Evolutionary conservation across 2,329 filamentous ascomycete genomes (phyloP).

Genomic region (Cryphonectria nitschkei): DNA sequence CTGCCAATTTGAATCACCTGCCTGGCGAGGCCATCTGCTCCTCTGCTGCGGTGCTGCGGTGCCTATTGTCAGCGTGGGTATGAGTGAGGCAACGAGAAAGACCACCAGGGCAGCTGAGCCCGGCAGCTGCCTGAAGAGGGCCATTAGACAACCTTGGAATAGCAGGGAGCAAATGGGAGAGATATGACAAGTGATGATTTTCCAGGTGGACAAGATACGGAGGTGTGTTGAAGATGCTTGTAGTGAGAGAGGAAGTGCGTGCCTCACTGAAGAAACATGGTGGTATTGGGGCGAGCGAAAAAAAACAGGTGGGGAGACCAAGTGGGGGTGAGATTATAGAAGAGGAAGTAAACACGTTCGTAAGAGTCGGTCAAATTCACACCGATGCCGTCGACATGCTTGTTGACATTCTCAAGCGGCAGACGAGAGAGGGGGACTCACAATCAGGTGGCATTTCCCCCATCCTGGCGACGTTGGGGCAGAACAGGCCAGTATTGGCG

Average conservation of each 20-base stretch:
- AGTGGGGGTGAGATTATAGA: not conserved
- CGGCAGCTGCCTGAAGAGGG: not conserved
- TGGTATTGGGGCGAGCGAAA: not conserved
- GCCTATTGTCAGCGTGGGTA: constrained; percentile 1
- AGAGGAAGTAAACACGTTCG: not conserved
- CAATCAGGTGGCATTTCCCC: constrained; percentile 13
- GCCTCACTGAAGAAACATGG: no score
- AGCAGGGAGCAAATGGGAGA: not conserved
- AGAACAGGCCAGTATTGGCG: not conserved
- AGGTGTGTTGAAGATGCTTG: not conserved
- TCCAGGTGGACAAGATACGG: not conserved
- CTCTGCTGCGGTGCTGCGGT: constrained; percentile 4
- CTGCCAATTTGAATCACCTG: constrained; percentile 22
- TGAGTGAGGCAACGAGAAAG: not conserved
- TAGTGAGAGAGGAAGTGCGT: not conserved
- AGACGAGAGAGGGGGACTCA: not conserved
- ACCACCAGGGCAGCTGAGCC: not conserved
- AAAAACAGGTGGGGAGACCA: not conserved
- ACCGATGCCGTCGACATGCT: not conserved
- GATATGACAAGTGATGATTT: not conserved
- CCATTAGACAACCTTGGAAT: constrained; percentile 2
- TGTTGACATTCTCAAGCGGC: not conserved
- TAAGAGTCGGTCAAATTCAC: not conserved
- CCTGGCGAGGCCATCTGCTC: not conserved
- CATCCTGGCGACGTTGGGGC: not conserved